Percentiles rank a stretch among this genome's conserved stretches.
phyloP scores from a whole-genome alignment of 1,284 basidiomycete species.

The Heliocybe sulcata region DNA sequence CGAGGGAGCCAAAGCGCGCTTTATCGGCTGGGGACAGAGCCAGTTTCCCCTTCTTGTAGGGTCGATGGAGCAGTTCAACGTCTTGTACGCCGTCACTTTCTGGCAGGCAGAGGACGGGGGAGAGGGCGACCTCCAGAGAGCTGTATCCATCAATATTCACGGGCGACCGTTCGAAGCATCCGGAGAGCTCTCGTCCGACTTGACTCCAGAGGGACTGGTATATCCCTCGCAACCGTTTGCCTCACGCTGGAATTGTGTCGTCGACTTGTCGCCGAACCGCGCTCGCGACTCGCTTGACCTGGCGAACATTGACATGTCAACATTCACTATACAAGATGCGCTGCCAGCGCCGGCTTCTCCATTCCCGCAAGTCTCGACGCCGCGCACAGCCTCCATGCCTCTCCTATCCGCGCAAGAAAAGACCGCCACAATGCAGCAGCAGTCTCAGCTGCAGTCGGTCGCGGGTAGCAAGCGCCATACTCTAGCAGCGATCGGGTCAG shows the following conservation, averaged over 20 bases:
- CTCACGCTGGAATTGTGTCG: constrained; percentile 82
- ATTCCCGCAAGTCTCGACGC: constrained; percentile 39
- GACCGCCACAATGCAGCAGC: constrained; percentile 12
- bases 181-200: not conserved
- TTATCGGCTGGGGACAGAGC: constrained; percentile 64
- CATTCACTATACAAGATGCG: constrained; percentile 30
- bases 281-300: constrained; percentile 14
- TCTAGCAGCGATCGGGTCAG: constrained; percentile 21
- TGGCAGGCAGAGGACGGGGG: constrained; percentile 53
- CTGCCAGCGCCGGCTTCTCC: constrained; percentile 71
- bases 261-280: constrained; percentile 59
- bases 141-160: constrained; percentile 72
- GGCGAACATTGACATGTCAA: constrained; percentile 6
- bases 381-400: constrained; percentile 16
- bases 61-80: constrained; percentile 74
- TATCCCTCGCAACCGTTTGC: constrained; percentile 72
- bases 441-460: constrained; percentile 28
- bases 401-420: not conserved
- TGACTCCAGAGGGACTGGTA: constrained; percentile 10
- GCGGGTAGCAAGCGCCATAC: constrained; percentile 57
- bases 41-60: constrained; percentile 65
- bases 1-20: constrained; percentile 60
- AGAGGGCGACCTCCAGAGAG: constrained; percentile 54
- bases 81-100: constrained; percentile 80
- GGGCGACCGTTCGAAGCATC: constrained; percentile 50